Base-by-base conservation (phyloP, 2,329 filamentous ascomycete genomes). In the Trichoderma asperellum region DNA sequence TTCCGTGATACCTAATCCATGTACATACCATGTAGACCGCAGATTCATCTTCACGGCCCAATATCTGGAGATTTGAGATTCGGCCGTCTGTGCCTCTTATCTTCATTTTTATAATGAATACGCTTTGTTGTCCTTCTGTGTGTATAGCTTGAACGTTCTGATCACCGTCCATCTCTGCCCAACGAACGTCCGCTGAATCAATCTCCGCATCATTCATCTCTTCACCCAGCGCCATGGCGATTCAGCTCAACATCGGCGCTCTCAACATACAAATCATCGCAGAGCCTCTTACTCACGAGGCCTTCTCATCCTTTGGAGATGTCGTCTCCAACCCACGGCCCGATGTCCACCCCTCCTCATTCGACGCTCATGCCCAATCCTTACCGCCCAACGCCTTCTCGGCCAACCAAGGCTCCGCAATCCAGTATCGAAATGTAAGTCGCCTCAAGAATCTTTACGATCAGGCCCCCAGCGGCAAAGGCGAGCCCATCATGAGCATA, bases 371-470 rank as follows among this genome's bases (percentile, higher is more conserved):
- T 73, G 75, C 76, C 68, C 72, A 75, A 53, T 70, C 73, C 4
- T 73, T 82, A 4, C 82, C 85, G 32, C 78, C 81, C 75, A 82
- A 84, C 72, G 82, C 86, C 68, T 82, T 89, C 5, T 84, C 88
- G 3, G 87, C 89, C 58, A 98, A 98, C 83, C 94, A 98, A 83
- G 92, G 92, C 75, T 91, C 90, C 27, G 95, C 96, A 18, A 88
- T 95, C 76, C 97, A 97, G 79, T 96, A 96, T 80, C 86, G 90
- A 71, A 87, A 92, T 76, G 89, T 97, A 71, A 92, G 93, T n/a
- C 85, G 86, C 55, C 85, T 95, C 73, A 82, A 84, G 37, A 88
- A 96, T 78, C 85, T 89, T 71, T 97, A 97, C 79, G 77, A 79
- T n/a, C 83, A 87, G 69, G 86, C 89, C 0, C 88, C 89, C 2